Percentiles rank a stretch among this genome's conserved stretches.
Evolutionary conservation across 208 protist genomes (phyloP).

Genomic region (Wallacemonas rigidus): DNA sequence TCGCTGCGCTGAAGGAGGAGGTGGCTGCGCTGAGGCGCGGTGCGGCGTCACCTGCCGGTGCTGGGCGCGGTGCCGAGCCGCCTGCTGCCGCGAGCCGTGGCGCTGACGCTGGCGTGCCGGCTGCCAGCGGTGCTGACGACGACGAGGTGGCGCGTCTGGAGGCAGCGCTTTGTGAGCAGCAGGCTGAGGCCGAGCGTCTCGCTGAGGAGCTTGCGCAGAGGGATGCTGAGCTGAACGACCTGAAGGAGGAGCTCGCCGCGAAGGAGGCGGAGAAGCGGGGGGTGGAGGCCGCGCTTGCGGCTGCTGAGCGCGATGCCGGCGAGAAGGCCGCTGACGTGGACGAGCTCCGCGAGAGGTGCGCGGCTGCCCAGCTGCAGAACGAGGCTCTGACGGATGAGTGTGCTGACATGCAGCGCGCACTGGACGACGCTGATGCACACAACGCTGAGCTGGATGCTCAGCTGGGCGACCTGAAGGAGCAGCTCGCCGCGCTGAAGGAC

Average conservation of each 20-base stretch:
- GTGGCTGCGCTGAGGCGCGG: conserved; percentile 11
- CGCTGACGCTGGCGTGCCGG: too few relatives aligned
- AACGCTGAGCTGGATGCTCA: too few relatives aligned
- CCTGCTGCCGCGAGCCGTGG: not conserved
- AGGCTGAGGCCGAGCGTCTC: too few relatives aligned
- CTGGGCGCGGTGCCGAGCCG: not conserved
- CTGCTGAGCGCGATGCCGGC: not conserved
- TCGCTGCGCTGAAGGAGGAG: not conserved
- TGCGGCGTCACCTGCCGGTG: not conserved
- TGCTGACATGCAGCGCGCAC: too few relatives aligned
- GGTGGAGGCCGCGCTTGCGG: not conserved
- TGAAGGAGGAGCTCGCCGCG: not conserved
- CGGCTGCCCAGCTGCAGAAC: too few relatives aligned
- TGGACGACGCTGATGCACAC: too few relatives aligned
- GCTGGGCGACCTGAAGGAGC: conserved; percentile 17
- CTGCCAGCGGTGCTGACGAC: not conserved
- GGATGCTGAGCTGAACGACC: not conserved
- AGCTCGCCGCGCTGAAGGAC: conserved; percentile 20
- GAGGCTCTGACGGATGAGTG: too few relatives aligned
- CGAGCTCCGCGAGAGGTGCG: too few relatives aligned
- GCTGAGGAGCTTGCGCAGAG: too few relatives aligned
- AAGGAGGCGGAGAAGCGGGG: too few relatives aligned
- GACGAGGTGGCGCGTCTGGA: not conserved
- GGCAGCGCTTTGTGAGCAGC: not conserved
- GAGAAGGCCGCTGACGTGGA: not conserved